A percentile compares a stretch with the other conserved stretches of the same genome.
Evolutionary conservation across 306 rosid genomes (phyloP).

Genomic region (Luffa aegyptiaca): DNA sequence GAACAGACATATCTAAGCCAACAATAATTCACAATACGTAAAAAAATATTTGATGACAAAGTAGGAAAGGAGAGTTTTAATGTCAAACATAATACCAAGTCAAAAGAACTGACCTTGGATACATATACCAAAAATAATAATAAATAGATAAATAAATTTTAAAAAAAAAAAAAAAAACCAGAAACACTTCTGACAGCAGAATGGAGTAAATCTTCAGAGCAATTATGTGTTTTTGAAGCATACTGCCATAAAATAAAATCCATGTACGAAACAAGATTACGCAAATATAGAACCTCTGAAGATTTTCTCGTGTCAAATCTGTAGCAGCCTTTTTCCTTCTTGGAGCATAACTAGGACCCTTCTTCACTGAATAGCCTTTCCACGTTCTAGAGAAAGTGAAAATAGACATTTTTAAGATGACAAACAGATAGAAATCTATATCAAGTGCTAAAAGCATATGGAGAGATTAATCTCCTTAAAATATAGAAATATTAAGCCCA

Average conservation of each 20-base stretch:
- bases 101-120: neutral
- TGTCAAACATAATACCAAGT: neutral
- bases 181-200: neutral
- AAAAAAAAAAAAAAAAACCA: neutral
- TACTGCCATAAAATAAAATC: neutral
- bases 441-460: neutral
- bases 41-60: neutral
- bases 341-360: conserved; percentile 76
- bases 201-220: neutral
- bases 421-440: neutral
- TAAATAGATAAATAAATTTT: neutral
- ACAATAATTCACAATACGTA: neutral
- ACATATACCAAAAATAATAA: neutral
- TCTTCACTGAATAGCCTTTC: conserved; percentile 60
- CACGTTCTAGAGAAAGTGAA: conserved; percentile 39
- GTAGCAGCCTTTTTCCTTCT: conserved; percentile 62
- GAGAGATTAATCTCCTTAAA: neutral
- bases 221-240: neutral
- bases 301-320: conserved; percentile 68
- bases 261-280: neutral
- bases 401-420: neutral
- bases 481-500: neutral
- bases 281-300: conserved; percentile 44
- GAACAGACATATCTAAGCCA: neutral
- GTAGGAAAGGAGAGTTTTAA: neutral